Percentiles rank a stretch among this genome's conserved stretches.
Conservation (phyloP, 768 basidiomycete genomes). For the Agrocybe pediades region DNA sequence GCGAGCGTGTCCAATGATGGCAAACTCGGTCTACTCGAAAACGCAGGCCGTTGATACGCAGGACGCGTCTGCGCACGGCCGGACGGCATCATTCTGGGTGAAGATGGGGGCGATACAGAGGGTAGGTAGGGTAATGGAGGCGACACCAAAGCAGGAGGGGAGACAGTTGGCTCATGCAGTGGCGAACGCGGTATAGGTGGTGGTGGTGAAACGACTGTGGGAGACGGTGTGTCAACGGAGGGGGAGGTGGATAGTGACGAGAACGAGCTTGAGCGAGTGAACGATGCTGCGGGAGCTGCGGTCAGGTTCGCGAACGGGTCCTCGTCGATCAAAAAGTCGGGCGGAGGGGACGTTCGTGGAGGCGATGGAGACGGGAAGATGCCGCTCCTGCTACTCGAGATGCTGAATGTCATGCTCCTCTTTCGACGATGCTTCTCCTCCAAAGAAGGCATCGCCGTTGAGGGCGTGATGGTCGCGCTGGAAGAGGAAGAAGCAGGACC, state of each 20-base stretch:
- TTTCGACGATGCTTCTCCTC: constrained; percentile 11
- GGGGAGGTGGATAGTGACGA: constrained; percentile 1
- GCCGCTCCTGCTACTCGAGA: constrained; percentile 1
- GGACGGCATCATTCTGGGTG: constrained; percentile 5
- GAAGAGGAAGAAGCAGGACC: constrained; percentile 9
- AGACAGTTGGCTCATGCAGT: constrained; percentile 5
- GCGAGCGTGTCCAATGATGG: constrained; percentile 53
- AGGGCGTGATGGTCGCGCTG: constrained; percentile 1
- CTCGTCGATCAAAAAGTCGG: constrained; percentile 59
- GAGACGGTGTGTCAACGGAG: background rate
- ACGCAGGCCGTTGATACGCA: constrained; percentile 50
- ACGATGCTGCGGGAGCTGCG: constrained; percentile 17
- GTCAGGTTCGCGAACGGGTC: constrained; percentile 75
- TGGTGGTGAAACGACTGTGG: background rate
- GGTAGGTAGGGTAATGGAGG: background rate
- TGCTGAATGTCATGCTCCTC: constrained; percentile 17
- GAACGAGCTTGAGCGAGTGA: constrained; percentile 1
- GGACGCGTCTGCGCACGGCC: constrained; percentile 28
- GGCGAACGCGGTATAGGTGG: constrained; percentile 13
- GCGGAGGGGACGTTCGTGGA: constrained; percentile 37
- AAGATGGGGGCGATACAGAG: constrained; percentile 13
- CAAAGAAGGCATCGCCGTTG: constrained; percentile 14
- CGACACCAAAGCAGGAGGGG: background rate
- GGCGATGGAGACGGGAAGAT: constrained; percentile 1
- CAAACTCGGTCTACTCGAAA: constrained; percentile 49